phyloP scores from a whole-genome alignment of 1,139 yeast genomes.

The Nakaseomyces nivariensis region DNA sequence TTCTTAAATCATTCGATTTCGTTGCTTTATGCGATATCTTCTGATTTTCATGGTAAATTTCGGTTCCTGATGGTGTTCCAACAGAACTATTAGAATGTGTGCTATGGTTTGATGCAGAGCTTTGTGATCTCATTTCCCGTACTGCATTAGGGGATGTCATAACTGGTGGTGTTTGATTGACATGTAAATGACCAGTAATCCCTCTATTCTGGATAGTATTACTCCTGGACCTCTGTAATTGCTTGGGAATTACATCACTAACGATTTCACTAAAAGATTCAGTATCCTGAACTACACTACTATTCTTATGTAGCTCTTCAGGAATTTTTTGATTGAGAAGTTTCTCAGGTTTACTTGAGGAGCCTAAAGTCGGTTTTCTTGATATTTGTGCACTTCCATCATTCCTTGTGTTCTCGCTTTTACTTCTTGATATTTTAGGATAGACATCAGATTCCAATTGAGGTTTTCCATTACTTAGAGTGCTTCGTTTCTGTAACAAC shows the following conservation, averaged over 20 bases:
- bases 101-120: neutral
- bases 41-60: neutral
- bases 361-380: neutral
- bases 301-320: neutral
- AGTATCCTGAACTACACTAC: neutral
- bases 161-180: slow-evolving; percentile 3
- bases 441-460: slow-evolving; percentile 5
- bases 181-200: slow-evolving; percentile 4
- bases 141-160: slow-evolving; percentile 3
- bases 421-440: neutral
- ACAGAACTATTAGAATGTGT: neutral
- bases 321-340: neutral
- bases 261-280: slow-evolving; percentile 1
- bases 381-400: neutral
- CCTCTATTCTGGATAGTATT: slow-evolving; percentile 18
- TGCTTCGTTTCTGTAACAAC: neutral
- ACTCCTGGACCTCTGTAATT: slow-evolving; percentile 17
- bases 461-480: neutral
- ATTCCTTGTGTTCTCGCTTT: slow-evolving; percentile 4
- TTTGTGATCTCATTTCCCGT: neutral
- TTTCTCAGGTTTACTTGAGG: neutral
- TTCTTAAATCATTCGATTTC: neutral
- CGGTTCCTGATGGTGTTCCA: neutral
- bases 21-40: neutral
- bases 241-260: slow-evolving; percentile 7